A percentile compares a stretch with the other conserved stretches of the same genome.
These are phyloP conservation scores for Lyophyllum semitale DNA, from an alignment of 768 basidiomycete species.

Conservation along the genomic window DNA sequence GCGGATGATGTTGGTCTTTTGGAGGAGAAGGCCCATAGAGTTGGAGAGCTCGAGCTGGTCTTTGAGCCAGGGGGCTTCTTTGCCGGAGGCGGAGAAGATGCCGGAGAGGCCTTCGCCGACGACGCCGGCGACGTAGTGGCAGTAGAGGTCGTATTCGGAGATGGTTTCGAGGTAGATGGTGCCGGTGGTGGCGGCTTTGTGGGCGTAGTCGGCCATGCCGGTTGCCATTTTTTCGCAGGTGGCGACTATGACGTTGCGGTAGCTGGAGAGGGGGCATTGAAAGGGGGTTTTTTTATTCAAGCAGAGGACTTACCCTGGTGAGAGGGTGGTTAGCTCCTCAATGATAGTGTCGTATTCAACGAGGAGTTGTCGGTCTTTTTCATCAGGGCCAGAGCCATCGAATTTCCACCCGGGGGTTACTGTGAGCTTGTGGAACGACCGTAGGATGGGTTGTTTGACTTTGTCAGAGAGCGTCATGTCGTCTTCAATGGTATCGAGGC, in stretches of 20 bases:
- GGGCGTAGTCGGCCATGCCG: conserved; percentile 96
- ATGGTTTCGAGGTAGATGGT: conserved; percentile 72
- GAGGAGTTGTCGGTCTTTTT: conserved; percentile 86
- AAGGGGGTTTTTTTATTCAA: background rate
- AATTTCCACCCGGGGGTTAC: conserved; percentile 87
- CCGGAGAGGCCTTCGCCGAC: conserved; percentile 95
- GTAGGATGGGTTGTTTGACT: conserved; percentile 83
- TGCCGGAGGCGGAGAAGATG: conserved; percentile 82
- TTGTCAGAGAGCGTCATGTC: conserved; percentile 94
- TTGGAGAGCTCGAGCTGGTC: conserved; percentile 87
- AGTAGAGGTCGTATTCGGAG: conserved; percentile 94
- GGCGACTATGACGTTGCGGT: conserved; percentile 78
- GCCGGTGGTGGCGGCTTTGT: conserved; percentile 73
- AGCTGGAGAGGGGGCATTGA: conserved; percentile 40
- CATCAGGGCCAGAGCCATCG: conserved; percentile 76
- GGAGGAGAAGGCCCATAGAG: conserved; percentile 92
- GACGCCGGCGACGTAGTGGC: conserved; percentile 97
- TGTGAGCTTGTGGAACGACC: conserved; percentile 79
- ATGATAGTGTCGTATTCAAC: conserved; percentile 82
- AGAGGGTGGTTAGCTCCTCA: conserved; percentile 74
- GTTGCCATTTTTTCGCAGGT: conserved; percentile 85
- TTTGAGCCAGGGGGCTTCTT: conserved; percentile 74
- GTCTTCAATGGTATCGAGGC: conserved; percentile 96
- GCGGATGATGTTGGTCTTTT: conserved; percentile 98
- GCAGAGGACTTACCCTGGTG: conserved; percentile 51